Percentiles rank a stretch among this genome's conserved stretches.
Evolutionary conservation across 352 stramenopile genomes (phyloP).

Genomic region (Phytophthora rubi): DNA sequence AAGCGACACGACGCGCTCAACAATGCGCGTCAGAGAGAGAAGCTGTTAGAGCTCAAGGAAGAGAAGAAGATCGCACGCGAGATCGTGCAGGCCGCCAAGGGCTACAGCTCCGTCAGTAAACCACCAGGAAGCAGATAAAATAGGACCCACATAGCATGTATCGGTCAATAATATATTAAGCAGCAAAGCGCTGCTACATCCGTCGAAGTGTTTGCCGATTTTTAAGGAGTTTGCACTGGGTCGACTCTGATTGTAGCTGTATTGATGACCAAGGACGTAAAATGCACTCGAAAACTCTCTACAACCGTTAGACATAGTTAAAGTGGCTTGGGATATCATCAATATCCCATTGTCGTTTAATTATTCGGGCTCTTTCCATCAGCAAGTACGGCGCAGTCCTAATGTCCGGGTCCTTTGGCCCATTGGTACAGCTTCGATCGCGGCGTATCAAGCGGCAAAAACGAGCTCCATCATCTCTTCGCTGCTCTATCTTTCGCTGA

Average conservation of each 20-base stretch:
- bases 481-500: constrained; percentile 18
- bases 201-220: too few species aligned
- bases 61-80: constrained; percentile 88
- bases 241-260: too few species aligned
- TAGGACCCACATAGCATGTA: constrained; percentile 19
- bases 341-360: neutral
- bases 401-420: too few species aligned
- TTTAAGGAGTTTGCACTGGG: too few species aligned
- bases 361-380: neutral
- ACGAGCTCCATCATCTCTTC: neutral
- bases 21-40: constrained; percentile 80
- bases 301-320: too few species aligned
- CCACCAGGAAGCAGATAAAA: constrained; percentile 26
- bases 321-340: neutral
- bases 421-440: neutral
- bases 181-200: too few species aligned
- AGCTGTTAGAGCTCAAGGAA: constrained; percentile 88
- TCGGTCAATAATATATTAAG: constrained; percentile 15
- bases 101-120: constrained; percentile 57
- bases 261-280: too few species aligned
- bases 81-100: constrained; percentile 82
- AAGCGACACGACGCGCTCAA: constrained; percentile 89
- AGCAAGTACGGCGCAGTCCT: neutral
- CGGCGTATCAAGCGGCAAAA: constrained; percentile 15
- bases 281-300: too few species aligned